Conservation (phyloP, 805 yeast genomes). For the Sugiyamaella chiloensis region DNA sequence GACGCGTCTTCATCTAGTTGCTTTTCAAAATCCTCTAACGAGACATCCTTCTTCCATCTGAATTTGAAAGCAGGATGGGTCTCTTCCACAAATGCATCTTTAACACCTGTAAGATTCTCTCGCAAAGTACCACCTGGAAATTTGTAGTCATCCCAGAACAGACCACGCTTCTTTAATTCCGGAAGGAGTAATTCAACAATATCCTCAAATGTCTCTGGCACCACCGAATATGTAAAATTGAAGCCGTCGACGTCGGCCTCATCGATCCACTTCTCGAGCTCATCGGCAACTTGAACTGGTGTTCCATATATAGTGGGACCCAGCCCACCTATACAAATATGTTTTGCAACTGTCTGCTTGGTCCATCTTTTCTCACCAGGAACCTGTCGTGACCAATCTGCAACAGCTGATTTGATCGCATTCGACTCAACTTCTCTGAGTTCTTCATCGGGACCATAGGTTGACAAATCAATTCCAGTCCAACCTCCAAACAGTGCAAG, state of each 20-base stretch:
- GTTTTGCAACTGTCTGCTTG: conserved; percentile 29
- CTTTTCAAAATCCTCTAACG: conserved; percentile 11
- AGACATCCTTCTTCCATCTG: conserved; percentile 16
- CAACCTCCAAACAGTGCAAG: conserved; percentile 40
- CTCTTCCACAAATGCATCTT: conserved; percentile 22
- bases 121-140: conserved; percentile 39
- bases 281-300: conserved; percentile 39
- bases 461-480: conserved; percentile 43
- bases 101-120: conserved; percentile 36
- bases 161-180: conserved; percentile 36
- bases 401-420: conserved; percentile 36
- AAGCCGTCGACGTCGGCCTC: conserved; percentile 43
- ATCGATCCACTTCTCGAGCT: conserved; percentile 39
- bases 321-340: conserved; percentile 34
- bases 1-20: not conserved
- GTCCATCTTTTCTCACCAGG: conserved; percentile 24
- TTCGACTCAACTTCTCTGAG: conserved; percentile 35
- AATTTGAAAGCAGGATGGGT: conserved; percentile 26
- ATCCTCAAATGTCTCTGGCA: conserved; percentile 38
- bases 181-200: conserved; percentile 40
- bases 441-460: conserved; percentile 35
- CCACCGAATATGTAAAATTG: conserved; percentile 39
- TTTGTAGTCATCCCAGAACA: conserved; percentile 39
- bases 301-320: conserved; percentile 35
- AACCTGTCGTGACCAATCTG: conserved; percentile 2